These are phyloP conservation scores for Scolecobasidium constrictum DNA, from an alignment of 2,329 filamentous ascomycete species.

Conservation along the genomic window DNA sequence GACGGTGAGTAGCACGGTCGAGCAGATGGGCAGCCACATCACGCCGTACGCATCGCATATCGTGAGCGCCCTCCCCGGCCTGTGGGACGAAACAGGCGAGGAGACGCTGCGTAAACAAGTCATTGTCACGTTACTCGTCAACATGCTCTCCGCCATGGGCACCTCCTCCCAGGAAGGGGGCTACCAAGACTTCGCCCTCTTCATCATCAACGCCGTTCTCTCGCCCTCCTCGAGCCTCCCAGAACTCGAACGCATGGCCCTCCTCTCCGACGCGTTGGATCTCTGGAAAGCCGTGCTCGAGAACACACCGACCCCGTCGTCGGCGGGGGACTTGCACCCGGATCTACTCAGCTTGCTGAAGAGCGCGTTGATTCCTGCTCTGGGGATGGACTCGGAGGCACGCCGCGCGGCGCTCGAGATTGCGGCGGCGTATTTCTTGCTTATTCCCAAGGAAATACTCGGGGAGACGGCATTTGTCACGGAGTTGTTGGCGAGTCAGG, in stretches of 20 bases:
- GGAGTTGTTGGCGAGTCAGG: conserved; percentile 26
- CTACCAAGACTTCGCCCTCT: conserved; percentile 36
- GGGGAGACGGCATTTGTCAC: conserved; percentile 27
- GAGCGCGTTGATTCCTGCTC: conserved; percentile 35
- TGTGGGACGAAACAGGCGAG: conserved; percentile 80
- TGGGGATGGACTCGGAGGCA: conserved; percentile 36
- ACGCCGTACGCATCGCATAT: conserved; percentile 65
- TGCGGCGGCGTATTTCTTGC: conserved; percentile 36
- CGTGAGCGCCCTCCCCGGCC: conserved; percentile 63
- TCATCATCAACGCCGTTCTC: conserved; percentile 54
- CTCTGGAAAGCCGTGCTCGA: conserved; percentile 72
- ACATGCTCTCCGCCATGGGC: conserved; percentile 79
- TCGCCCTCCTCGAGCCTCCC: conserved; percentile 43
- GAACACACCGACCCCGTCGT: conserved; percentile 38
- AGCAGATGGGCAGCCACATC: conserved; percentile 66
- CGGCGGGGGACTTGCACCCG: conserved; percentile 23
- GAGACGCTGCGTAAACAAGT: conserved; percentile 91
- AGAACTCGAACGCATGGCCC: conserved; percentile 58
- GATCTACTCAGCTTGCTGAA: conserved; percentile 30
- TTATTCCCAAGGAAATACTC: conserved; percentile 35
- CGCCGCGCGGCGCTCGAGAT: conserved; percentile 38
- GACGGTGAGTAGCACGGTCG: conserved; percentile 71
- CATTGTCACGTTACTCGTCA: conserved; percentile 74
- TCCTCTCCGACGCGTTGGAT: conserved; percentile 85
- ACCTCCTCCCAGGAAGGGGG: conserved; percentile 13